These are phyloP conservation scores for Aspergillus wentii DNA, from an alignment of 495 filamentous ascomycete species.

Conservation along the genomic window DNA sequence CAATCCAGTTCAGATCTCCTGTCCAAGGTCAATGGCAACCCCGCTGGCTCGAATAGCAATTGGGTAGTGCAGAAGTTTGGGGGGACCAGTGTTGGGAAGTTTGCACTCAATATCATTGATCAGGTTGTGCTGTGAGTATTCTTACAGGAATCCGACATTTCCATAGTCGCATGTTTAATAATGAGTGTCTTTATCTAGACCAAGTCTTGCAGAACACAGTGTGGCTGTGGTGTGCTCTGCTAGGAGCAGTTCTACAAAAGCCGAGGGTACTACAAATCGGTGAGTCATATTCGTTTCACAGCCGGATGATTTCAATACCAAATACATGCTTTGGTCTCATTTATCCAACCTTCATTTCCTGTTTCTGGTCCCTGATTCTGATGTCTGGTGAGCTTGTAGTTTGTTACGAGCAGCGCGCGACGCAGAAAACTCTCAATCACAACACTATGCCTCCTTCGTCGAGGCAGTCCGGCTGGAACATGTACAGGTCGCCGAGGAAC, in stretches of 20 bases:
- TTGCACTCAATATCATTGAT: constrained; percentile 63
- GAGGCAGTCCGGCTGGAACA: constrained; percentile 73
- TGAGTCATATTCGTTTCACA: constrained; percentile 54
- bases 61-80: constrained; percentile 89
- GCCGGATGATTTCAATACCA: too few relatives aligned
- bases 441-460: constrained; percentile 65
- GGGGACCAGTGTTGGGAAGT: constrained; percentile 71
- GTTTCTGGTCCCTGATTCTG: too few relatives aligned
- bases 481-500: constrained; percentile 55
- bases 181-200: constrained; percentile 36
- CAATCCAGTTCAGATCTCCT: constrained; percentile 9
- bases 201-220: constrained; percentile 58
- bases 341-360: too few relatives aligned
- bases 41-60: constrained; percentile 18
- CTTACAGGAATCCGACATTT: background rate
- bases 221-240: constrained; percentile 93
- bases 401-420: constrained; percentile 66
- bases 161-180: constrained; percentile 2
- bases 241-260: constrained; percentile 82
- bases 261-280: constrained; percentile 91
- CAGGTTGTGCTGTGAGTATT: constrained; percentile 63
- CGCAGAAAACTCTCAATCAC: constrained; percentile 55
- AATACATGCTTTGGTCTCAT: too few relatives aligned
- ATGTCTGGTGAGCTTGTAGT: too few relatives aligned
- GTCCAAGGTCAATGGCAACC: constrained; percentile 8